A percentile compares a stretch with the other conserved stretches of the same genome.
Conservation (phyloP, 495 filamentous ascomycete genomes). For the Corynascus novoguineensis region DNA sequence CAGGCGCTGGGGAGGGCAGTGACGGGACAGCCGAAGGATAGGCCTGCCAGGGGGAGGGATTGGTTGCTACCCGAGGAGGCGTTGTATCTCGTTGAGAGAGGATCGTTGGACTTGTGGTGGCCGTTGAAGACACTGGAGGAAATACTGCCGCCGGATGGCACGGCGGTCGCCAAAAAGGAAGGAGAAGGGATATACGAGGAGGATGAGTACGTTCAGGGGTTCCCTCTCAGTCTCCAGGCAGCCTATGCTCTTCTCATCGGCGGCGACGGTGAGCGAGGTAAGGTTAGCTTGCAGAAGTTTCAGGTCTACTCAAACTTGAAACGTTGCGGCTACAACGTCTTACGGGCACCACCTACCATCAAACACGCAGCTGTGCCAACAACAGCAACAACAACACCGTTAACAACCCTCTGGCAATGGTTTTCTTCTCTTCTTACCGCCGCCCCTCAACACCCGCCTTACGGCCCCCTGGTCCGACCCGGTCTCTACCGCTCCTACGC, state of each 20-base stretch:
- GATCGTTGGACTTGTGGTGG: constrained; percentile 81
- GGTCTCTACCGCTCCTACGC: constrained; percentile 77
- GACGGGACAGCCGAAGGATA: constrained; percentile 36
- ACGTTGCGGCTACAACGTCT: constrained; percentile 74
- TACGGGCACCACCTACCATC: constrained; percentile 51
- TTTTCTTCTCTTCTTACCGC: constrained; percentile 35
- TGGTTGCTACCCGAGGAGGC: constrained; percentile 93
- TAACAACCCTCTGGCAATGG: constrained; percentile 37
- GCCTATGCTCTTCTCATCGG: constrained; percentile 78
- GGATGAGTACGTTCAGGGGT: constrained; percentile 52
- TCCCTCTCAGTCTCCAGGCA: constrained; percentile 84
- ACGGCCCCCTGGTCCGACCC: constrained; percentile 66
- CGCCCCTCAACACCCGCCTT: constrained; percentile 18
- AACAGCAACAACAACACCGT: neutral
- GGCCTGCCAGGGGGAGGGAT: constrained; percentile 49
- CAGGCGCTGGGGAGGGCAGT: constrained; percentile 41
- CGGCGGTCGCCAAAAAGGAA: constrained; percentile 13
- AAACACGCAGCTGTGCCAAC: neutral
- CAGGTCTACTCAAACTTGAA: constrained; percentile 80
- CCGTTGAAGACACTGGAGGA: constrained; percentile 44
- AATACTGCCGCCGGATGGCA: constrained; percentile 26
- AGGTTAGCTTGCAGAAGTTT: constrained; percentile 69
- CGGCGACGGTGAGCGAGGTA: constrained; percentile 52
- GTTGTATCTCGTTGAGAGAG: constrained; percentile 80
- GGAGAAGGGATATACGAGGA: constrained; percentile 22